Base-by-base conservation (phyloP, 441 rosid species). In the Cnidoscolus chayamansa region DNA sequence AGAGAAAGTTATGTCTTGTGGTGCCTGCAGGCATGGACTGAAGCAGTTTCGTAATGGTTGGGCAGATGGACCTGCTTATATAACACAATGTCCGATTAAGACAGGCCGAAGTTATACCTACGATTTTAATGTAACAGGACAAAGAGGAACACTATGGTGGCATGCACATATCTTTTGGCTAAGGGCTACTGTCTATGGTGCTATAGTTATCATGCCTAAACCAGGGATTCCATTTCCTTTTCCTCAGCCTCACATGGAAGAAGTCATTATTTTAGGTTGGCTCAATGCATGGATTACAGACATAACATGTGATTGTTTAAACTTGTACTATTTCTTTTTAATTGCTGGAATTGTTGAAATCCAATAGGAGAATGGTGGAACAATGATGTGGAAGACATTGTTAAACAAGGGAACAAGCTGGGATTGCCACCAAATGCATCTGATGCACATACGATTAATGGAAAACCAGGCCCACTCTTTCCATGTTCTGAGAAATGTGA, bases 121-220 rank as follows among this genome's bases (percentile, higher is more conserved):
- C 73, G 84, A 92, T 74, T 91, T 88, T 64, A 88, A 89, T 13
- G 83, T 85, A 68, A 83, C 84, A 71, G 91, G 86, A 11, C 93
- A 90, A 74, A 89, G 86, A 77, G 97, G 97, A 40, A 92, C 96
- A 7, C 69, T 92, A 57, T 89, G 96, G 96, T 92, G 97, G 97
- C 97, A 90, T 68, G 96, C 96, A 17, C 97, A 90, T 37, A 88
- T 91, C 80, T 81, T 90, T 0, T 90, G 97, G 97, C 92, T 89
- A 63, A 81, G 96, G 76, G 96, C 97, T 61, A 89, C 97, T 2
- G 96, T 90, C 59, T 86, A 87, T 62, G 97, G 96, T n/a, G 96
- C 93, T 64, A 80, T 92, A 17, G 83, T 90, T 70, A 82, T 92
- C 43, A 84, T 82, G 72, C 94, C 97, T 4, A 77, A 74, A 73